phyloP scores from a whole-genome alignment of 345 rosid genomes.

The Fremontodendron californicum region DNA sequence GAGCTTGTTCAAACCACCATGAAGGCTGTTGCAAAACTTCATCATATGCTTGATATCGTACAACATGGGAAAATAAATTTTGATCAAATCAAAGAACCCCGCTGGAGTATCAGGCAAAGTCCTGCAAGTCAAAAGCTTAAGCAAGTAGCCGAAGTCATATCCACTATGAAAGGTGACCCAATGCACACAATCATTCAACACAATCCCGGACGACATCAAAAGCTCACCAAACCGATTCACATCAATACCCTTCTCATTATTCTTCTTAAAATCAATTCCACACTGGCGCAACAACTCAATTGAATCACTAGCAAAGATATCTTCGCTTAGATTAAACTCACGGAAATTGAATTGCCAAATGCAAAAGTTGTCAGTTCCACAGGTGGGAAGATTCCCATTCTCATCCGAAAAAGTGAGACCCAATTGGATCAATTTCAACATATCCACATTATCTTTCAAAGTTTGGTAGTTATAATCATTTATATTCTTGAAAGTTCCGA shows the following conservation, averaged over 20 bases:
- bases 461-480: too few species aligned
- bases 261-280: neutral
- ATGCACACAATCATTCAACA: neutral
- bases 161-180: neutral
- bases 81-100: neutral
- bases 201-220: neutral
- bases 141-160: neutral
- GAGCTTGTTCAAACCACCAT: neutral
- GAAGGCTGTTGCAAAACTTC: neutral
- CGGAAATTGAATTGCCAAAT: too few species aligned
- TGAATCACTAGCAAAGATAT: too few species aligned
- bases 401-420: too few species aligned
- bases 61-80: neutral
- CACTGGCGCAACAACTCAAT: neutral
- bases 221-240: neutral
- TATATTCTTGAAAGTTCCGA: neutral
- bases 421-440: too few species aligned
- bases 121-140: slow-evolving; percentile 1
- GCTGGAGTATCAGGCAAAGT: neutral
- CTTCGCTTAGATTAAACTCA: too few species aligned
- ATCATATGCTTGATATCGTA: slow-evolving; percentile 4
- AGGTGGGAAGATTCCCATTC: too few species aligned
- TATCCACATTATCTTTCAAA: too few species aligned
- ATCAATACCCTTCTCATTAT: neutral
- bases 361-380: too few species aligned